Conservation (phyloP, 2,329 filamentous ascomycete species). For the Fusarium sp. region DNA sequence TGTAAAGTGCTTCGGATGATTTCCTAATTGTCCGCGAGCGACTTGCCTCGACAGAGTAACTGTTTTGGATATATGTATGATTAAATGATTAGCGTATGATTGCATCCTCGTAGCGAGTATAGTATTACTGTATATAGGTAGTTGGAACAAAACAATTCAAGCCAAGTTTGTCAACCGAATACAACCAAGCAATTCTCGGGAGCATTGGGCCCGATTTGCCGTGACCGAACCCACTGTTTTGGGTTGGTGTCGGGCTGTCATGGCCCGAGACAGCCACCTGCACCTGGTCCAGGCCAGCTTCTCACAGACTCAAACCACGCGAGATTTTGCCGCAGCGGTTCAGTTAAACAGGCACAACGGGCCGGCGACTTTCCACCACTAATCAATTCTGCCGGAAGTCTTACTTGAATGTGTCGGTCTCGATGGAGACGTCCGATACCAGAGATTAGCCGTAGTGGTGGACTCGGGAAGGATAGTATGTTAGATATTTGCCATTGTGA, state of each 20-base stretch:
- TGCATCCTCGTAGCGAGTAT: conserved; percentile 28
- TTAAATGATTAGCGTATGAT: conserved; percentile 38
- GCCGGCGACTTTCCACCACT: conserved; percentile 24
- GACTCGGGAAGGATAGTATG: neutral
- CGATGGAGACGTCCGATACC: neutral
- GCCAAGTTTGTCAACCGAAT: neutral
- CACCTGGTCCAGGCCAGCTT: neutral
- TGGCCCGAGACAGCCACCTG: conserved; percentile 10
- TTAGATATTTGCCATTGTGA: neutral
- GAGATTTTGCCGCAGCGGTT: conserved; percentile 18
- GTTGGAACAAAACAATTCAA: conserved; percentile 18
- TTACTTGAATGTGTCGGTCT: neutral
- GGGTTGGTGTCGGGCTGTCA: conserved; percentile 10
- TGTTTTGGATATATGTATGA: conserved; percentile 35
- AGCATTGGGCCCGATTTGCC: conserved; percentile 26
- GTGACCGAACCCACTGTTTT: neutral
- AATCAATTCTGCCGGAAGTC: neutral
- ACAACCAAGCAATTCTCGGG: conserved; percentile 13
- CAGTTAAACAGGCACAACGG: conserved; percentile 24
- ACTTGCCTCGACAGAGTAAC: conserved; percentile 6
- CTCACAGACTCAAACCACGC: neutral
- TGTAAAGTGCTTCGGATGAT: conserved; percentile 42
- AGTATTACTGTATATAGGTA: conserved; percentile 16
- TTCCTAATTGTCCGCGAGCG: conserved; percentile 6
- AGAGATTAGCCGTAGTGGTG: conserved; percentile 4